These are phyloP conservation scores for Pisolithus orientalis DNA, from an alignment of 768 basidiomycete genomes.

Conservation along the genomic window DNA sequence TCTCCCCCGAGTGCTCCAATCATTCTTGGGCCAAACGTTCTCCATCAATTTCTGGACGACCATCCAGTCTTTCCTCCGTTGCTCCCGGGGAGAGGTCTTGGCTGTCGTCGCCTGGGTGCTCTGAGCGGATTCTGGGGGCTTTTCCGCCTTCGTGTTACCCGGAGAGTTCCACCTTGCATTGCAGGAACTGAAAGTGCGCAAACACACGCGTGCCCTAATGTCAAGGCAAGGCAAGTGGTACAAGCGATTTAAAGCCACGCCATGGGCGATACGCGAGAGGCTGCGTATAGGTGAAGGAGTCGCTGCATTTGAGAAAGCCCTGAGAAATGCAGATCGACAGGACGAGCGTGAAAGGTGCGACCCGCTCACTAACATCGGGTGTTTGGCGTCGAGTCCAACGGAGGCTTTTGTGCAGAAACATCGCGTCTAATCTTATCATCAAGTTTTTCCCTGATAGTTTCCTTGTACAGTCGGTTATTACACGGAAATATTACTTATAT, in stretches of 20 bases:
- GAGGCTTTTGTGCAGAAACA: neutral
- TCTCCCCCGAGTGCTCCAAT: slow-evolving; percentile 74
- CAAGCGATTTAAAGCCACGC: slow-evolving; percentile 4
- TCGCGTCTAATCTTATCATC: neutral
- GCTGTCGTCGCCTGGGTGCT: slow-evolving; percentile 5
- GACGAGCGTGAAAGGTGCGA: slow-evolving; percentile 5
- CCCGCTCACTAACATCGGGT: slow-evolving; percentile 18
- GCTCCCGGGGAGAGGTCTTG: slow-evolving; percentile 30
- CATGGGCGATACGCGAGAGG: neutral
- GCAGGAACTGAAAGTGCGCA: slow-evolving; percentile 15
- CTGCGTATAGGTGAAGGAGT: neutral
- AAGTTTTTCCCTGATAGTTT: neutral
- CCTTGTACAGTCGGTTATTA: too few relatives aligned
- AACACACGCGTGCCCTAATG: neutral
- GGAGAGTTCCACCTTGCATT: slow-evolving; percentile 6
- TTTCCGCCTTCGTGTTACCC: neutral
- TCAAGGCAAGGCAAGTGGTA: slow-evolving; percentile 2
- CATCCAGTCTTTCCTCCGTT: slow-evolving; percentile 77
- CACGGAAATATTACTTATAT: too few relatives aligned
- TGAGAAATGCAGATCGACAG: slow-evolving; percentile 18
- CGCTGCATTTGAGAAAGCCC: slow-evolving; percentile 4
- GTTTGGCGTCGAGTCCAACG: neutral
- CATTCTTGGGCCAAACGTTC: slow-evolving; percentile 89
- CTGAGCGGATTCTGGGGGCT: neutral
- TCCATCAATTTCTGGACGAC: slow-evolving; percentile 78